A percentile compares a stretch with the other conserved stretches of the same genome.
Conservation (phyloP, 768 basidiomycete genomes). For the Mycena olivaceomarginata region DNA sequence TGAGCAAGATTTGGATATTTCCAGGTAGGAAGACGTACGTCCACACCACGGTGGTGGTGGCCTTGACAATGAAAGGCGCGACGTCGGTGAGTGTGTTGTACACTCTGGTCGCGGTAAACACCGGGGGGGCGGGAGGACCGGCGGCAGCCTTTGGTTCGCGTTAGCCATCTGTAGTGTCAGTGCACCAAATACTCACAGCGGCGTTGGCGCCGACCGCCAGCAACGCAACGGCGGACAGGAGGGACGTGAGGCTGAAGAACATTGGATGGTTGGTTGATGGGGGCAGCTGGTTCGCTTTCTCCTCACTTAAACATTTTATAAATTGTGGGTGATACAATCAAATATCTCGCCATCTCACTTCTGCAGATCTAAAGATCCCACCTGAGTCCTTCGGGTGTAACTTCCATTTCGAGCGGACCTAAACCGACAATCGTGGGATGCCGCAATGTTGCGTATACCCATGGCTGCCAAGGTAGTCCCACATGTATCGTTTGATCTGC, state of each 20-base stretch:
- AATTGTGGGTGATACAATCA: not conserved
- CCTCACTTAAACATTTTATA: not conserved
- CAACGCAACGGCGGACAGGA: not conserved
- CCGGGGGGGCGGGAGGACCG: not conserved
- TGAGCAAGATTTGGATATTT: not conserved
- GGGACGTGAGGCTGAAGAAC: slow-evolving; percentile 10
- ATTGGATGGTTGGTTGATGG: slow-evolving; percentile 6
- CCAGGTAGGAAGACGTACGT: slow-evolving; percentile 1
- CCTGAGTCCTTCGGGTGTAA: not conserved
- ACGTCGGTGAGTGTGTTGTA: slow-evolving; percentile 24
- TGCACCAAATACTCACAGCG: not conserved
- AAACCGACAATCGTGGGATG: slow-evolving; percentile 31
- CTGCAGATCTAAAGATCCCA: not conserved
- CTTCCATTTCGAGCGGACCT: not conserved
- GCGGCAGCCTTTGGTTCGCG: no score
- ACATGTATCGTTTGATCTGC: slow-evolving; percentile 20
- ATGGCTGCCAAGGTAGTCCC: not conserved
- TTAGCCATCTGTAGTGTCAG: not conserved
- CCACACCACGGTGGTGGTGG: slow-evolving; percentile 8
- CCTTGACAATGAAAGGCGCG: slow-evolving; percentile 16
- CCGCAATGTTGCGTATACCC: not conserved
- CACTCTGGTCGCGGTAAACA: slow-evolving; percentile 30
- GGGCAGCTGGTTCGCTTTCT: not conserved
- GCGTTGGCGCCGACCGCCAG: not conserved
- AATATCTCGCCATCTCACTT: not conserved